A percentile compares a stretch with the other conserved stretches of the same genome.
These are phyloP conservation scores for Auricularia cornea DNA, from an alignment of 768 basidiomycete species.

Conservation along the genomic window DNA sequence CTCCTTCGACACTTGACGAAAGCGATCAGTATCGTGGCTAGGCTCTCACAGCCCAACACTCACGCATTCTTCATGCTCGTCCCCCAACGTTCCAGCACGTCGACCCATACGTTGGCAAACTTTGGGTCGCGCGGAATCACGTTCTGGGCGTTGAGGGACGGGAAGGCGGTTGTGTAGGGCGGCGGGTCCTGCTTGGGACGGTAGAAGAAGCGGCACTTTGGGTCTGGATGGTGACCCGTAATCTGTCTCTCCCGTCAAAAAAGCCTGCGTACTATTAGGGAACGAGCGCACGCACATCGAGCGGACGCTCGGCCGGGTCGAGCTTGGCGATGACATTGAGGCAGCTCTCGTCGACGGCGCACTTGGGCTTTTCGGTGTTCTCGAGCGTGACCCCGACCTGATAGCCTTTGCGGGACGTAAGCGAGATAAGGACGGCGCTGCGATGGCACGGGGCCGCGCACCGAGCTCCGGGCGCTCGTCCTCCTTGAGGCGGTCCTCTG, in stretches of 20 bases:
- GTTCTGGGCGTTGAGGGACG: conserved; percentile 70
- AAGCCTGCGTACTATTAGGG: conserved; percentile 10
- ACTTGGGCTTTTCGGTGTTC: conserved; percentile 89
- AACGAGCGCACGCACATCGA: conserved; percentile 42
- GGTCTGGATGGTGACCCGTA: conserved; percentile 71
- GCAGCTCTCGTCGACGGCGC: conserved; percentile 77
- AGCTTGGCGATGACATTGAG: conserved; percentile 68
- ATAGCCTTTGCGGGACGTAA: conserved; percentile 47
- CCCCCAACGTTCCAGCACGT: conserved; percentile 81
- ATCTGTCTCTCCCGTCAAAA: conserved; percentile 23
- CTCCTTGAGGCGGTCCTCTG: conserved; percentile 46
- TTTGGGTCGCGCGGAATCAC: conserved; percentile 59
- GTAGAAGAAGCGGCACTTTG: conserved; percentile 94
- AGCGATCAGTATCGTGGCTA: background rate
- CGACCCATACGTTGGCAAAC: conserved; percentile 58
- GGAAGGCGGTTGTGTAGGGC: conserved; percentile 72
- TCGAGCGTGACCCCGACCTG: conserved; percentile 95
- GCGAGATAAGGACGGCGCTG: background rate
- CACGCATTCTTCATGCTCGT: conserved; percentile 81
- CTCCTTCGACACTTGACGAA: conserved; percentile 58
- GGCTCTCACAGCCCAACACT: conserved; percentile 20
- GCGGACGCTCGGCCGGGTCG: conserved; percentile 69
- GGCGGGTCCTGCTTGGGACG: conserved; percentile 57
- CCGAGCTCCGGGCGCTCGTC: conserved; percentile 75
- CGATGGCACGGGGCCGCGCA: background rate